phyloP scores from a whole-genome alignment of 2,329 filamentous ascomycete species.

The Simplicillium sp. region DNA sequence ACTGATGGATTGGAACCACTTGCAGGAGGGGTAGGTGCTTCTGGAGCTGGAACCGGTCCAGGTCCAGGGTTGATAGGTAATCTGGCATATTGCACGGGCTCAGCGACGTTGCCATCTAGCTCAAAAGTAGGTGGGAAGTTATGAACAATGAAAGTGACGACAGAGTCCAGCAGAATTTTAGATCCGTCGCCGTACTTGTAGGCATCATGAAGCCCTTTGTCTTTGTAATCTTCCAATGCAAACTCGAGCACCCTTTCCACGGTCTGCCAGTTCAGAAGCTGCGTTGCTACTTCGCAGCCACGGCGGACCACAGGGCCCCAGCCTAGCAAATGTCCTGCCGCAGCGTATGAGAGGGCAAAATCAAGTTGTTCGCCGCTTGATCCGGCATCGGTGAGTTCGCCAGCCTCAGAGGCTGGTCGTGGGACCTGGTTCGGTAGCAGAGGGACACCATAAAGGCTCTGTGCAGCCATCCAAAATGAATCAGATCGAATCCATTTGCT shows the following conservation, averaged over 20 bases:
- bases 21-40: constrained; percentile 10
- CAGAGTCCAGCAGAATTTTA: constrained; percentile 41
- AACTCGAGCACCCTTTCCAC: constrained; percentile 53
- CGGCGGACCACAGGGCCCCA: constrained; percentile 45
- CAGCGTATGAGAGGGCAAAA: constrained; percentile 55
- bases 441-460: constrained; percentile 46
- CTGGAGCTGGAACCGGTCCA: constrained; percentile 7
- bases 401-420: constrained; percentile 15
- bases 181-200: constrained; percentile 45
- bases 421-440: constrained; percentile 29
- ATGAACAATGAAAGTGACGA: constrained; percentile 49
- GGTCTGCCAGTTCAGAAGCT: constrained; percentile 52
- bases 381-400: constrained; percentile 25
- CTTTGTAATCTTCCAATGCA: constrained; percentile 30
- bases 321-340: constrained; percentile 49
- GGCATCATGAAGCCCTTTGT: constrained; percentile 28
- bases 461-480: constrained; percentile 46
- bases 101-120: constrained; percentile 36
- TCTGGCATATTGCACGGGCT: constrained; percentile 28
- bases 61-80: constrained; percentile 19
- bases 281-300: constrained; percentile 49
- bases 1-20: constrained; percentile 27
- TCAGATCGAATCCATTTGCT: constrained; percentile 46
- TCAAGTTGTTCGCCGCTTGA: constrained; percentile 34
- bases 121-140: constrained; percentile 52